Evolutionary conservation across 2,329 filamentous ascomycete genomes (phyloP).

Genomic region (Gremmenia infestans): DNA sequence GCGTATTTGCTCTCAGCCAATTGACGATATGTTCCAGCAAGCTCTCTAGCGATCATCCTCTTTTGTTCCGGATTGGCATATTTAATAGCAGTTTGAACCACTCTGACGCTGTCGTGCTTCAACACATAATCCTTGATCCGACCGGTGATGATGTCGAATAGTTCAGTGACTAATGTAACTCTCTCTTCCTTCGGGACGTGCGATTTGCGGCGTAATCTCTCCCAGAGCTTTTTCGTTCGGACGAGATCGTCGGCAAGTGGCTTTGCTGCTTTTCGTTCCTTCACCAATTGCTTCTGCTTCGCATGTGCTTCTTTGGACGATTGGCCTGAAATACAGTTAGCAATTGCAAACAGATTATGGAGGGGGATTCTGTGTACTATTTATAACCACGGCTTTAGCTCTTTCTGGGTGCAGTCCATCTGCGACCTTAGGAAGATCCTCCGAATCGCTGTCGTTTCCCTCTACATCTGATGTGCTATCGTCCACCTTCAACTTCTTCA

Average conservation of each 20-base stretch:
- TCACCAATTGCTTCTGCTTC: slow-evolving; percentile 84
- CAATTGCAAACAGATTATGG: slow-evolving; percentile 30
- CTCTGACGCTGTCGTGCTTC: slow-evolving; percentile 96
- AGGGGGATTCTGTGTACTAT: slow-evolving; percentile 18
- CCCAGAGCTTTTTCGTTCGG: slow-evolving; percentile 95
- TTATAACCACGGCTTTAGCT: slow-evolving; percentile 28
- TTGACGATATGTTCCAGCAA: slow-evolving; percentile 77
- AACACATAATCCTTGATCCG: slow-evolving; percentile 93
- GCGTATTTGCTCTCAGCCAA: slow-evolving; percentile 94
- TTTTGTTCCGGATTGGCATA: slow-evolving; percentile 83
- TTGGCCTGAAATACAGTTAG: slow-evolving; percentile 40
- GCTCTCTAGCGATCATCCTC: slow-evolving; percentile 78
- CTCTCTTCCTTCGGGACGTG: slow-evolving; percentile 88
- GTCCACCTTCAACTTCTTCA: slow-evolving; percentile 4
- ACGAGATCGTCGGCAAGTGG: slow-evolving; percentile 86
- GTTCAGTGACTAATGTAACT: slow-evolving; percentile 78
- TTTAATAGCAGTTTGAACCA: slow-evolving; percentile 94
- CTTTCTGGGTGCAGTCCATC: slow-evolving; percentile 33
- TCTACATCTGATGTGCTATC: slow-evolving; percentile 6
- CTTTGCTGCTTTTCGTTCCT: slow-evolving; percentile 87
- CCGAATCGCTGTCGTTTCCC: slow-evolving; percentile 32
- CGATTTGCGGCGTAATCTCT: slow-evolving; percentile 85
- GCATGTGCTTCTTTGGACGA: slow-evolving; percentile 82
- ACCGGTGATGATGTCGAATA: slow-evolving; percentile 87
- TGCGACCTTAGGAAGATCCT: slow-evolving; percentile 30